Evolutionary conservation across 2,329 filamentous ascomycete genomes (phyloP).

Genomic region (Trichoderma brevicompactum): DNA sequence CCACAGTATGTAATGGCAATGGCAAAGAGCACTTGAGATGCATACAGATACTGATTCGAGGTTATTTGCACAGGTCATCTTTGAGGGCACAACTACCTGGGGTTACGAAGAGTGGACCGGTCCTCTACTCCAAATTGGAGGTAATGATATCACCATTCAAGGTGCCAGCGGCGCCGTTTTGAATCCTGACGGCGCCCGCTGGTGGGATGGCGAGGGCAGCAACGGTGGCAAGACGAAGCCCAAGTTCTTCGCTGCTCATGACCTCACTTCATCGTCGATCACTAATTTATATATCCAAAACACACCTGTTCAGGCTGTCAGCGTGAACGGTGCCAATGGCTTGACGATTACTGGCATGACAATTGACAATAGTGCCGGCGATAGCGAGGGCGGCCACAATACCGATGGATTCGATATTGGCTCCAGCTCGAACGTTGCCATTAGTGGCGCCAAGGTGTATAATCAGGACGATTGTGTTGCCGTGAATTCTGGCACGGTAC

Average conservation of each 20-base stretch:
- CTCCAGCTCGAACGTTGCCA: constrained; percentile 53
- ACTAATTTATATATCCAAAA: constrained; percentile 47
- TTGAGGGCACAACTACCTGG: constrained; percentile 20
- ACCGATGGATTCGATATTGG: constrained; percentile 65
- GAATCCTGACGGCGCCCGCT: constrained; percentile 39
- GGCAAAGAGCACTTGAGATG: rapidly evolving
- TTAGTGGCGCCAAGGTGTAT: constrained; percentile 56
- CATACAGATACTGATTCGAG: not conserved
- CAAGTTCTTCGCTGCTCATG: constrained; percentile 60
- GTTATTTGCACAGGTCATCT: not conserved
- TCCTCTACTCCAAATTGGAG: constrained; percentile 20
- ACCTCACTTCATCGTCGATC: constrained; percentile 43
- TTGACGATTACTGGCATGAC: constrained; percentile 45
- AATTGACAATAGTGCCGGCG: constrained; percentile 47
- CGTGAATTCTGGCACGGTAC: constrained; percentile 53
- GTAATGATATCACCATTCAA: constrained; percentile 14
- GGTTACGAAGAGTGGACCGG: constrained; percentile 20
- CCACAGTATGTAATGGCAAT: not conserved
- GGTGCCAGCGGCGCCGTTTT: constrained; percentile 13
- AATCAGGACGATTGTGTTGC: constrained; percentile 67
- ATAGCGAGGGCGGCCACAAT: constrained; percentile 50
- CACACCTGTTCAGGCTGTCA: constrained; percentile 49
- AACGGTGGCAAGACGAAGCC: constrained; percentile 68
- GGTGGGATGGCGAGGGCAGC: constrained; percentile 65
- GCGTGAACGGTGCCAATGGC: constrained; percentile 43